Evolutionary conservation across 768 basidiomycete species (phyloP).

Genomic region (Hysterangium stoloniferum): DNA sequence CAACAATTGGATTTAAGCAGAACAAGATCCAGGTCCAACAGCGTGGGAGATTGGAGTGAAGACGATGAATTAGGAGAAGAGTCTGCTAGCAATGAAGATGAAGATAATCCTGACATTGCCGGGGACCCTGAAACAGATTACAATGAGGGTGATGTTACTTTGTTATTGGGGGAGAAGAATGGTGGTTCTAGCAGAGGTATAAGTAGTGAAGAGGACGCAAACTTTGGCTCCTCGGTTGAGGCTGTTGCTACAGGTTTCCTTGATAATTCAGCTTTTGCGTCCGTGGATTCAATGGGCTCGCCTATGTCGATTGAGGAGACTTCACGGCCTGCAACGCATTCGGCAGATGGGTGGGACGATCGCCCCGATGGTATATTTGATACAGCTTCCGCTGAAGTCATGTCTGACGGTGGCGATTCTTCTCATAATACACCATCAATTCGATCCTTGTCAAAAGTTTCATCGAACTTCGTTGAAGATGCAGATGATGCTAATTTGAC

Average conservation of each 20-base stretch:
- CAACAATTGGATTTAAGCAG: constrained; percentile 65
- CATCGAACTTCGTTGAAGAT: too few species aligned
- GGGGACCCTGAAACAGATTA: neutral
- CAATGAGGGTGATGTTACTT: neutral
- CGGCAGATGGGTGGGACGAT: too few species aligned
- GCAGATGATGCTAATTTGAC: too few species aligned
- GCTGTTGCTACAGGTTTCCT: neutral
- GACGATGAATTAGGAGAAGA: constrained; percentile 13
- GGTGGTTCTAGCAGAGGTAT: neutral
- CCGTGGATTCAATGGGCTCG: neutral
- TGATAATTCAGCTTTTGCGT: neutral
- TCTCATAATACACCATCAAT: too few species aligned
- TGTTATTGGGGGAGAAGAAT: neutral
- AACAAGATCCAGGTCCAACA: constrained; percentile 38
- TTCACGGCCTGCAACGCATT: too few species aligned
- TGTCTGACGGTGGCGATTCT: too few species aligned
- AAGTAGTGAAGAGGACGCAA: neutral
- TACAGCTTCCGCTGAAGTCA: too few species aligned
- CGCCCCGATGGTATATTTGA: too few species aligned
- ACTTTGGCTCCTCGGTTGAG: too few species aligned
- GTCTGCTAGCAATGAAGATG: constrained; percentile 27
- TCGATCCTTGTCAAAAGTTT: too few species aligned
- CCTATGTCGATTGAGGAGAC: too few species aligned
- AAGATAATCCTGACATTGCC: constrained; percentile 15
- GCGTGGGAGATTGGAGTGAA: constrained; percentile 21